Base-by-base conservation (phyloP, 2,329 filamentous ascomycete species). In the Cladophialophora bantiana region DNA sequence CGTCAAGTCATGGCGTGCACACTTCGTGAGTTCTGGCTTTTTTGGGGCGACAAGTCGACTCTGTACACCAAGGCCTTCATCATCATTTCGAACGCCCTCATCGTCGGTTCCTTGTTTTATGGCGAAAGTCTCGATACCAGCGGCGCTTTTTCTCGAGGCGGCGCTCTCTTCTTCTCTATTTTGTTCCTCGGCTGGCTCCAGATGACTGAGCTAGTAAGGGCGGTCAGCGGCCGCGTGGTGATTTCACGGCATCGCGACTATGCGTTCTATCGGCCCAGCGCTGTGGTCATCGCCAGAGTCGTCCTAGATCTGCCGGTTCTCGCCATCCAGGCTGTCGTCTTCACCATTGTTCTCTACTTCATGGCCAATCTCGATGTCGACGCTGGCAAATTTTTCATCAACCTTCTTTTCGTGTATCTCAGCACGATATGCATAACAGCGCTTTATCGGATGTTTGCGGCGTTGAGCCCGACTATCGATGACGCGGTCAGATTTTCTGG, bases 21-120 rank as follows among this genome's bases (percentile, higher is more conserved):
- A 0, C 83, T 88, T 71, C 86, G 92, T 50, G 91, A 95, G 77
- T 89, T 92, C 66, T 93, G 91, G 89, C 84, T 96, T 35, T 86
- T 93, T 34, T 85, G 86, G 75, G 91, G 91, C 45, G 91, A 96
- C 77, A 89, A 85, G 67, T 88, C 88, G 0, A 90, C 90, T 0
- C 83, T 95, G 1, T 89, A 88, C 76, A 94, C 91, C 48, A 95
- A 94, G 71, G 84, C 90, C 66, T 90, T 93, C 78, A 92, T 93
- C 75, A 91, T 93, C 73, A 78, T 94, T 65, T 85, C 89, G 65
- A 91, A 92, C 75, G 86, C 79, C 63, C 83, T 96, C 9, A 91
- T 96, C 68, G 89, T 94, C 62, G 90, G 91, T 1, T 92, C 89
- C 1, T 82, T 95, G 18, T 95, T 95, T 79, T 92, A 93, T 73